These are phyloP conservation scores for Solanum rostratum DNA, from an alignment of 257 asterid genomes.

Conservation along the genomic window DNA sequence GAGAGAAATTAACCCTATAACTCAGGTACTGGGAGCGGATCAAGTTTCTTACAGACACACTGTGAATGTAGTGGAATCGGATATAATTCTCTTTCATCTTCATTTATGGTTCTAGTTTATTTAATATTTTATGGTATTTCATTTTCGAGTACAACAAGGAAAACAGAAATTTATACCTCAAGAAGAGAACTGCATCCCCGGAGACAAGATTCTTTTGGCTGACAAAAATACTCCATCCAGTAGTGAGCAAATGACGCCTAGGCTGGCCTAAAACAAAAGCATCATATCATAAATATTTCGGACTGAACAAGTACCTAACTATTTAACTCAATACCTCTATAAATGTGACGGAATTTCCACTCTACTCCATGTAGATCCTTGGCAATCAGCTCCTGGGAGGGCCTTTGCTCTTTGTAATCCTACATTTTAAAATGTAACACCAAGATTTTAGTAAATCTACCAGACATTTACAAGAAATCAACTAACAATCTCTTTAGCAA, in stretches of 20 bases:
- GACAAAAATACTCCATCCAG: conserved; percentile 95
- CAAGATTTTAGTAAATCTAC: not conserved
- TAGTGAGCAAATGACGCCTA: conserved; percentile 93
- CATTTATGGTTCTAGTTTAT: not conserved
- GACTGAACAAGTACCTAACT: not conserved
- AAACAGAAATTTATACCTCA: conserved; percentile 38
- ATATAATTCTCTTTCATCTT: not conserved
- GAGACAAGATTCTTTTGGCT: conserved; percentile 87
- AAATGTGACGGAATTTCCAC: conserved; percentile 97
- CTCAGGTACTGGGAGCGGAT: not conserved
- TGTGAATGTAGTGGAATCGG: not conserved
- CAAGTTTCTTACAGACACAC: not conserved
- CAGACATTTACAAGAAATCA: not conserved
- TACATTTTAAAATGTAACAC: conserved; percentile 5
- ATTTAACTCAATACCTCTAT: conserved; percentile 51
- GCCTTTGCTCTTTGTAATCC: conserved; percentile 95
- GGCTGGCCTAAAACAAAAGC: conserved; percentile 74
- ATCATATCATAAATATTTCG: not conserved
- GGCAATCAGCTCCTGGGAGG: conserved; percentile 88
- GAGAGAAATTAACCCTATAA: not conserved
- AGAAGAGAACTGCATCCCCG: conserved; percentile 90
- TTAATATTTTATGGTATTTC: not conserved
- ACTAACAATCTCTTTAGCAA: not conserved
- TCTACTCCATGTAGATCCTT: conserved; percentile 90
- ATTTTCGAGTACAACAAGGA: not conserved